Base-by-base conservation (phyloP, 305 asterid species). In the Striga hermonthica region DNA sequence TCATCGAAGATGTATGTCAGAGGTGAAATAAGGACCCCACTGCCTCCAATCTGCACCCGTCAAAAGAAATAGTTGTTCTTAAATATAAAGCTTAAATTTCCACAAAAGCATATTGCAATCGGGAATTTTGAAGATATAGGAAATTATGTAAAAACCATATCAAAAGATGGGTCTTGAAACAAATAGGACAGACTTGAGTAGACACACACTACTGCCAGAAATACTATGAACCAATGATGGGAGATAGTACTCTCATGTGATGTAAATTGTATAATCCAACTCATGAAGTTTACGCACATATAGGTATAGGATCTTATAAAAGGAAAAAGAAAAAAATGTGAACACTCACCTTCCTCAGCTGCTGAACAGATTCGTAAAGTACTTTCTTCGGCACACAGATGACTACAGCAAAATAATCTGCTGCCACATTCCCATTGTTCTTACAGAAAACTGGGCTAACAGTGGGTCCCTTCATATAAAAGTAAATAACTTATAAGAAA, bases 11-110 rank as follows among this genome's bases (percentile, higher is more conserved):
- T 93, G 81, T 93, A 93, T 62, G 99, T 93, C 70, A 88, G 72
- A 9, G 97, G 95, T 39, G 99, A 90, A 65, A 93, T 63, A 78
- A 93, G 78, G 70, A 93, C 99, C 44, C 97, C 99, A 58, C 99
- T 88, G 50, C 99, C 99, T 64, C 99, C 99, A 80, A 90, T 85
- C 97, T 93, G 95, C 74, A 71, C 16, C 13, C 57, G 34, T 34
- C 13, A 43, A 40, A 11, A n/a, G 3, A 10, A 6, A 13, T 39
- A 52, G 22, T 5, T 22, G 31, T 22, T 22, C 31, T 22, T 22
- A 37, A 1, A 16, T 9, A 56, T 52, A 45, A 6, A 47, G 56
- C 6, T 22, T 44, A 57, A 53, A 62, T 12, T 62, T 55, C 45
- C 45, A 60, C 8, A 28, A 16, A 39, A 28, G 13, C 39, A 31